Conservation (phyloP, 257 asterid species). For the Haberlea rhodopensis region DNA sequence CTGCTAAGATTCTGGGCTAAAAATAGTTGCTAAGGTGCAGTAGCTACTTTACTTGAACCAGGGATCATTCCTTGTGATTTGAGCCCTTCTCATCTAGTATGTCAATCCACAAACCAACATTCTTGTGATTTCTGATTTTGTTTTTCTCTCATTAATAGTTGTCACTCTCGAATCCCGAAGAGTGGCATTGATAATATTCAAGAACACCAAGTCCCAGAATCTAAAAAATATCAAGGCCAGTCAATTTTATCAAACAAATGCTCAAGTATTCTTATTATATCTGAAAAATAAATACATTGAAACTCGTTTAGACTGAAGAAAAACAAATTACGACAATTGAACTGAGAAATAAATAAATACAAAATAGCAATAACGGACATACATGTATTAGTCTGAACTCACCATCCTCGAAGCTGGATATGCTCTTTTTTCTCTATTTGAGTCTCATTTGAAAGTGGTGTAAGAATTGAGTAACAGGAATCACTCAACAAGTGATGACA, state of each 20-base stretch:
- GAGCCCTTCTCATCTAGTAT: neutral
- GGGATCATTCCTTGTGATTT: neutral
- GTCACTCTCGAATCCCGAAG: neutral
- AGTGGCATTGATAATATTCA: neutral
- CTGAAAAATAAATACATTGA: no score
- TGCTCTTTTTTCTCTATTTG: neutral
- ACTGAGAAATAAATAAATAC: no score
- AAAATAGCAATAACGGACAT: neutral
- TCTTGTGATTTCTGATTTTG: neutral
- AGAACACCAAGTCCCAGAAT: neutral
- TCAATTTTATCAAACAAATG: neutral
- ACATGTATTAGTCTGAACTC: neutral
- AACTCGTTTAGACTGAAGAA: no score
- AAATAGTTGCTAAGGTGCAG: neutral
- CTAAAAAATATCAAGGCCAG: neutral
- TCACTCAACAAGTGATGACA: no score
- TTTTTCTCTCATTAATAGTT: neutral
- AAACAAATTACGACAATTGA: no score
- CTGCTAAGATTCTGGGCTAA: neutral
- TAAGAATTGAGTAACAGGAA: neutral
- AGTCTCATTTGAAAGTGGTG: neutral
- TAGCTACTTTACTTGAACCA: neutral
- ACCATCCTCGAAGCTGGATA: neutral
- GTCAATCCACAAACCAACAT: neutral
- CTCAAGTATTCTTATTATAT: no score